Evolutionary conservation across 345 rosid genomes (phyloP).

Genomic region (Eucalyptus globulus): DNA sequence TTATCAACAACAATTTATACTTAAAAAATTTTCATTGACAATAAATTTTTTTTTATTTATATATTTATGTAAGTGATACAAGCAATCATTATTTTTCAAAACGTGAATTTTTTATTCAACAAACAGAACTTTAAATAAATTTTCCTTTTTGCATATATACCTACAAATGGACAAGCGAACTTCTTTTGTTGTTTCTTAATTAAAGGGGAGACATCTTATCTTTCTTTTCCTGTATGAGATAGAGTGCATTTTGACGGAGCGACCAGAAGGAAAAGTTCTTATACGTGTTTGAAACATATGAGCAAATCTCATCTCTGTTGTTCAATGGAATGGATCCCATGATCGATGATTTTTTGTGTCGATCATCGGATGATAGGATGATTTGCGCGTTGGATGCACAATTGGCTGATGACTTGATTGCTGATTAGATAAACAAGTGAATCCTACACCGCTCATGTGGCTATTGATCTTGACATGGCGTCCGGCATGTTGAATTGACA

Average conservation of each 20-base stretch:
- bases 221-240: neutral
- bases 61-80: too few species aligned
- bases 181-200: neutral
- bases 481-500: neutral
- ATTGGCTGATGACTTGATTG: neutral
- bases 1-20: too few species aligned
- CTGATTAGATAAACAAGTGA: neutral
- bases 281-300: neutral
- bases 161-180: neutral
- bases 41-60: too few species aligned
- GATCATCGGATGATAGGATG: neutral
- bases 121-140: neutral
- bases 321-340: neutral
- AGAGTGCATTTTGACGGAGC: neutral
- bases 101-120: too few species aligned
- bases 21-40: accelerated
- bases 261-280: neutral
- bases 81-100: too few species aligned
- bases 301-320: neutral
- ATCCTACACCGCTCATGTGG: neutral
- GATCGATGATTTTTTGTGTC: neutral
- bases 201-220: neutral
- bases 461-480: neutral
- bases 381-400: too few species aligned
- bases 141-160: neutral